phyloP scores from a whole-genome alignment of 129 eudicot species.

The Flaveria bidentis region DNA sequence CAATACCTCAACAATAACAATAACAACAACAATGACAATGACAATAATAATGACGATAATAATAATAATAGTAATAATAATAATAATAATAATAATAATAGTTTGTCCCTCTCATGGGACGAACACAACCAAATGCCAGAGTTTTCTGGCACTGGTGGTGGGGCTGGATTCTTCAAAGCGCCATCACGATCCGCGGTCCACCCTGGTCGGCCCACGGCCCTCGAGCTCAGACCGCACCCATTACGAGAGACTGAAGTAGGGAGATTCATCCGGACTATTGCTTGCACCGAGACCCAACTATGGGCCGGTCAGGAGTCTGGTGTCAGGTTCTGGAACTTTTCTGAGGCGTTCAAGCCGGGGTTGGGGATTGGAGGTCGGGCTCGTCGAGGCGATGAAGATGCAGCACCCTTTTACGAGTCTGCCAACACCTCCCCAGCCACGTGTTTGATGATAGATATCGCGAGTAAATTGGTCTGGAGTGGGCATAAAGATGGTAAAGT shows the following conservation, averaged over 20 bases:
- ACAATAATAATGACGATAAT: not conserved
- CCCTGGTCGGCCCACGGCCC: slow-evolving; percentile 74
- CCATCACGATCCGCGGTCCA: slow-evolving; percentile 81
- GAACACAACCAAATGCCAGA: slow-evolving; percentile 58
- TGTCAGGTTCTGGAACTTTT: slow-evolving; percentile 90
- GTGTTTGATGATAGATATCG: slow-evolving; percentile 74
- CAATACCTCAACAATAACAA: not conserved
- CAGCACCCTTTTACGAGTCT: slow-evolving; percentile 84
- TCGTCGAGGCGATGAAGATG: slow-evolving; percentile 87
- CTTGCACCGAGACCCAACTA: slow-evolving; percentile 78
- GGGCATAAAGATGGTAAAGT: slow-evolving; percentile 97
- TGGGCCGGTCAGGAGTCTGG: slow-evolving; percentile 98
- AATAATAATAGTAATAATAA: not conserved
- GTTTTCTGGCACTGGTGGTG: slow-evolving; percentile 65
- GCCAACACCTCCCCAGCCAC: slow-evolving; percentile 67
- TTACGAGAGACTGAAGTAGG: slow-evolving; percentile 94
- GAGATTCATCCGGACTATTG: slow-evolving; percentile 69
- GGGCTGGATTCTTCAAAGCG: slow-evolving; percentile 59
- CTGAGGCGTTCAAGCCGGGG: slow-evolving; percentile 71
- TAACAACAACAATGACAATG: not conserved
- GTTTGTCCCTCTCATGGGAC: slow-evolving; percentile 9
- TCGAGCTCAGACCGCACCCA: slow-evolving; percentile 95
- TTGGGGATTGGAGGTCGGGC: slow-evolving; percentile 66
- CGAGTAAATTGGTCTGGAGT: slow-evolving; percentile 81
- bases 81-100: not conserved